Evolutionary conservation across 208 protist species (phyloP).

Genomic region (Herpetomonas tarakana): DNA sequence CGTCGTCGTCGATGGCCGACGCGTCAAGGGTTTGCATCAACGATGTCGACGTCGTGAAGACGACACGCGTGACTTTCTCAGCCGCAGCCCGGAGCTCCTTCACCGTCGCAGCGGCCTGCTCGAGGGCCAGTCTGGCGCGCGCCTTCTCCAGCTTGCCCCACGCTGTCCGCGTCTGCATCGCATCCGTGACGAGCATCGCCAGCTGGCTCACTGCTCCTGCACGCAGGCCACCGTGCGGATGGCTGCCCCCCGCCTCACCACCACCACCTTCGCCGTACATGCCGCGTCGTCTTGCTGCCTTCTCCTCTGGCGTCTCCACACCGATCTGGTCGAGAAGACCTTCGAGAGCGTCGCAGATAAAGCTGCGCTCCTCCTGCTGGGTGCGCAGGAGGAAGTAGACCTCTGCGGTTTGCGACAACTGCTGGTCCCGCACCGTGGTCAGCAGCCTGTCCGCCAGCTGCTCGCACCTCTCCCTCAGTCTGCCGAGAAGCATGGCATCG

Average conservation of each 20-base stretch:
- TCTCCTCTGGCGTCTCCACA: not conserved
- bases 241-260: not conserved
- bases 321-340: constrained; percentile 37
- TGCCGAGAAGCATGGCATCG: no score
- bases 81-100: constrained; percentile 45
- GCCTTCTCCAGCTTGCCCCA: constrained; percentile 48
- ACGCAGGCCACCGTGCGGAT: constrained; percentile 2
- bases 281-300: not conserved
- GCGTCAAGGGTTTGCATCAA: not conserved
- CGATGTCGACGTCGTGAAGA: constrained; percentile 23
- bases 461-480: constrained; percentile 43
- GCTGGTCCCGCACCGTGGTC: constrained; percentile 33
- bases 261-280: constrained; percentile 4
- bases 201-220: constrained; percentile 33
- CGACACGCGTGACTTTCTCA: constrained; percentile 35
- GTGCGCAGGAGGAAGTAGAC: constrained; percentile 61
- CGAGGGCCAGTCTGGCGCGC: constrained; percentile 31
- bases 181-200: constrained; percentile 34
- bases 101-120: constrained; percentile 27
- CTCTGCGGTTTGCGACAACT: constrained; percentile 55
- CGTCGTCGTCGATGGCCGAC: not conserved
- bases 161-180: constrained; percentile 22
- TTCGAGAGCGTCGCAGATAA: constrained; percentile 39
- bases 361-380: constrained; percentile 70
- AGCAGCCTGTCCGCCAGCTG: constrained; percentile 50